Percentiles rank a stretch among this genome's conserved stretches.
phyloP scores from a whole-genome alignment of 2,329 filamentous ascomycete species.

The Sporothrix mexicana region DNA sequence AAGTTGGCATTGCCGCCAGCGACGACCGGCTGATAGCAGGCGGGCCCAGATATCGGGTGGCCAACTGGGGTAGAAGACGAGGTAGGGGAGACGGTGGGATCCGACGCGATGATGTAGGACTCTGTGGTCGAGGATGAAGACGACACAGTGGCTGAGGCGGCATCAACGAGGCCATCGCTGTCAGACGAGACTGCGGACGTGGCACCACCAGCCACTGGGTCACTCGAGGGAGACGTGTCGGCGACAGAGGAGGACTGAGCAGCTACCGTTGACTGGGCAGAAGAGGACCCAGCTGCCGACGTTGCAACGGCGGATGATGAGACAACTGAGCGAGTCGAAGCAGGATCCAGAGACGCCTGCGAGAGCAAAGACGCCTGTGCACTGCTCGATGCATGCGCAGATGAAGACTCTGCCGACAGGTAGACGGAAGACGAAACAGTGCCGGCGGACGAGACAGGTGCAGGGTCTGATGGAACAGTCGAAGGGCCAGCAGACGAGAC shows the following conservation, averaged over 20 bases:
- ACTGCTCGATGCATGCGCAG: neutral
- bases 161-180: neutral
- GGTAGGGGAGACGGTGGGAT: neutral
- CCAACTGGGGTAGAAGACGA: neutral
- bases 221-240: neutral
- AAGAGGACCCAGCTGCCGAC: neutral
- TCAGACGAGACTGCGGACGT: neutral
- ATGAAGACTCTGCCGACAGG: neutral
- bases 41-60: neutral
- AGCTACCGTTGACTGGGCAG: neutral
- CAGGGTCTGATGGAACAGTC: neutral
- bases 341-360: neutral
- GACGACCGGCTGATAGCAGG: conserved; percentile 19
- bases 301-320: neutral
- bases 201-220: neutral
- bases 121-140: neutral
- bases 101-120: too few species aligned
- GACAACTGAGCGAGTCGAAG: neutral
- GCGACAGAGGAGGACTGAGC: neutral
- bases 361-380: neutral
- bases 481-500: neutral
- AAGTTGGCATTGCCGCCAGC: conserved; percentile 37
- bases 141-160: neutral
- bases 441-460: neutral
- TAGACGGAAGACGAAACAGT: neutral